phyloP scores from a whole-genome alignment of 768 basidiomycete genomes.

The Suillus discolor region DNA sequence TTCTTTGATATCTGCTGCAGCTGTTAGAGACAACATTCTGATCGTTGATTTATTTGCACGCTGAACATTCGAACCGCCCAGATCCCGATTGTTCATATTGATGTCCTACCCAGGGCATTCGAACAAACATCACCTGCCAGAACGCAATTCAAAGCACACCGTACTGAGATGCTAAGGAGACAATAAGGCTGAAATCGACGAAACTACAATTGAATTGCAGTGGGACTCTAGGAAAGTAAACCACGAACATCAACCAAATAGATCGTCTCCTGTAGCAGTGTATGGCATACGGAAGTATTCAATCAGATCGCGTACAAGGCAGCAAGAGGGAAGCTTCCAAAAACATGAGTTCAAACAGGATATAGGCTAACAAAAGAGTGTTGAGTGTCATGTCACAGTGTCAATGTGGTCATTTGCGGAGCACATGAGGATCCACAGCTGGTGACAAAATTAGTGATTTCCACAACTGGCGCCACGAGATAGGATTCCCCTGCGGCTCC shows the following conservation, averaged over 20 bases:
- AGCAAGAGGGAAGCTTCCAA: not conserved
- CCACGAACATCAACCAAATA: not conserved
- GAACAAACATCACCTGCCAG: not conserved
- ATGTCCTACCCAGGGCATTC: not conserved
- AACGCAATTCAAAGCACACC: conserved; percentile 10
- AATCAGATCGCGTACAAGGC: not conserved
- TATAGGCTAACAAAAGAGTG: too few relatives aligned
- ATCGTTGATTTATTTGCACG: not conserved
- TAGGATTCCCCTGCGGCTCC: conserved; percentile 63
- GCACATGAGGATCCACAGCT: conserved; percentile 60
- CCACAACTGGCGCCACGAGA: conserved; percentile 80
- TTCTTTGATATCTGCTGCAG: not conserved
- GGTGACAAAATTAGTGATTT: conserved; percentile 57
- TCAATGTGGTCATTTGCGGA: conserved; percentile 19
- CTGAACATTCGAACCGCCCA: not conserved
- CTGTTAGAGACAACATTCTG: not conserved
- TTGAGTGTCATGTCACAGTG: not conserved
- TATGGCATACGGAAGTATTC: not conserved
- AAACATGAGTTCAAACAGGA: not conserved
- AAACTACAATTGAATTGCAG: not conserved
- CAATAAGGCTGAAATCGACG: not conserved
- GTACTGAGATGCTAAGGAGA: not conserved
- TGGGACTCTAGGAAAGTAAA: not conserved
- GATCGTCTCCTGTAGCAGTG: not conserved
- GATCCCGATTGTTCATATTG: not conserved